Percentiles rank a stretch among this genome's conserved stretches.
These are phyloP conservation scores for Pachyrhizus erosus DNA, from an alignment of 306 rosid species.

Conservation along the genomic window DNA sequence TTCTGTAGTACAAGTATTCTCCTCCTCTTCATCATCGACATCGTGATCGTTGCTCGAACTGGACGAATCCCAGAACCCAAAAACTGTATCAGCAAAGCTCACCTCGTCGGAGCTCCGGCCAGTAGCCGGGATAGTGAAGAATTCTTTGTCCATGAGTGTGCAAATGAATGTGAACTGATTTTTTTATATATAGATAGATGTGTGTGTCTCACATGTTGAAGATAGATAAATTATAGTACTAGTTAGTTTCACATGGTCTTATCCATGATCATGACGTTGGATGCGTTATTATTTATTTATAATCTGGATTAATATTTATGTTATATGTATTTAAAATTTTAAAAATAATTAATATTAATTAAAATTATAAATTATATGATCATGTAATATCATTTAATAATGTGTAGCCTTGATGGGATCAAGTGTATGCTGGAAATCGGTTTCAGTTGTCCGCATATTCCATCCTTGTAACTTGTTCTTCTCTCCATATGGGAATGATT, in stretches of 20 bases:
- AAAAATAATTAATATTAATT: no score
- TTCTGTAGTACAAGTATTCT: constrained; percentile 32
- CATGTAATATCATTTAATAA: no score
- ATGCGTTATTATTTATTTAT: no score
- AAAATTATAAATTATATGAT: no score
- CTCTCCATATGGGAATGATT: background rate
- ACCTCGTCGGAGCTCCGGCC: constrained; percentile 45
- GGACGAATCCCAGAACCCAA: constrained; percentile 65
- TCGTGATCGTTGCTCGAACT: constrained; percentile 37
- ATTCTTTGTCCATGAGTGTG: constrained; percentile 1
- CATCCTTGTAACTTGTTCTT: constrained; percentile 13
- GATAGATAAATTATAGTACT: background rate
- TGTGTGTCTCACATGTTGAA: background rate
- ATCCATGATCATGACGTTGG: background rate
- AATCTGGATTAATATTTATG: no score
- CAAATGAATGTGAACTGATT: constrained; percentile 6
- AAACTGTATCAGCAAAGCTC: constrained; percentile 60
- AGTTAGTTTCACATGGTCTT: background rate
- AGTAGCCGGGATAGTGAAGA: background rate
- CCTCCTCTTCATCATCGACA: background rate
- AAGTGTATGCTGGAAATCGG: background rate
- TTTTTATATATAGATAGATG: background rate
- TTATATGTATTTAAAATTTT: no score
- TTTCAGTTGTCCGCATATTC: constrained; percentile 47
- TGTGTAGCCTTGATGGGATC: background rate